These are phyloP conservation scores for Helenozyma rhizophorensis DNA, from an alignment of 805 yeast species.

Conservation along the genomic window DNA sequence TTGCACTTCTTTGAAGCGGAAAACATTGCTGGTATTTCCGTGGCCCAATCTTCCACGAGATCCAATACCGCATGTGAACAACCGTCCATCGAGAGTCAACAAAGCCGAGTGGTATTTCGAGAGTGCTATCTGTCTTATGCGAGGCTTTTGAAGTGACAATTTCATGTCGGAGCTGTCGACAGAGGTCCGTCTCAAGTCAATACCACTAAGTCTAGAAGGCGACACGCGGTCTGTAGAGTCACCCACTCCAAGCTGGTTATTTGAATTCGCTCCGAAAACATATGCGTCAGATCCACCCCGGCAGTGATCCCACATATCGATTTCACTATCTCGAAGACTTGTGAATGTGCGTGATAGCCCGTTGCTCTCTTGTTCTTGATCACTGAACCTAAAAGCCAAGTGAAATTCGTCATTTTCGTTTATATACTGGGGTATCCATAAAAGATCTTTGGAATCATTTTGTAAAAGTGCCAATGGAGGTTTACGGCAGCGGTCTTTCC, in stretches of 20 bases:
- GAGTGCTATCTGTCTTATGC: constrained; percentile 45
- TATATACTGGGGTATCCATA: constrained; percentile 41
- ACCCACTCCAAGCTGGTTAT: constrained; percentile 63
- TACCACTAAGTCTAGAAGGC: constrained; percentile 38
- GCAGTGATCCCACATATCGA: constrained; percentile 38
- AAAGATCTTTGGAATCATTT: constrained; percentile 40
- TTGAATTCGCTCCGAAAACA: constrained; percentile 60
- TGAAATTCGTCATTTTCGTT: constrained; percentile 30
- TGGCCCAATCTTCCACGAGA: constrained; percentile 71
- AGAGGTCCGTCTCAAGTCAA: constrained; percentile 16
- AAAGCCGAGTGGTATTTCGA: constrained; percentile 66
- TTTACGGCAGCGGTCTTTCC: constrained; percentile 65
- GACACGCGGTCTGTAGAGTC: constrained; percentile 45
- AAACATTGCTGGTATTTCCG: constrained; percentile 33
- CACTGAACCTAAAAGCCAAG: constrained; percentile 16
- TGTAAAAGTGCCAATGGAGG: constrained; percentile 70
- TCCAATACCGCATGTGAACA: constrained; percentile 64
- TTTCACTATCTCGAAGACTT: neutral
- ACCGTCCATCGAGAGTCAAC: constrained; percentile 50
- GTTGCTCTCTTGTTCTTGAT: neutral
- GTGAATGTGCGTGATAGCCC: no score
- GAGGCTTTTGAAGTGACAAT: constrained; percentile 27
- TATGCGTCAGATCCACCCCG: constrained; percentile 58
- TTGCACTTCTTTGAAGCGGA: constrained; percentile 42
- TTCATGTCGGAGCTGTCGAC: constrained; percentile 6